These are phyloP conservation scores for Fusarium sp. DNA, from an alignment of 2,329 filamentous ascomycete species.

Conservation along the genomic window DNA sequence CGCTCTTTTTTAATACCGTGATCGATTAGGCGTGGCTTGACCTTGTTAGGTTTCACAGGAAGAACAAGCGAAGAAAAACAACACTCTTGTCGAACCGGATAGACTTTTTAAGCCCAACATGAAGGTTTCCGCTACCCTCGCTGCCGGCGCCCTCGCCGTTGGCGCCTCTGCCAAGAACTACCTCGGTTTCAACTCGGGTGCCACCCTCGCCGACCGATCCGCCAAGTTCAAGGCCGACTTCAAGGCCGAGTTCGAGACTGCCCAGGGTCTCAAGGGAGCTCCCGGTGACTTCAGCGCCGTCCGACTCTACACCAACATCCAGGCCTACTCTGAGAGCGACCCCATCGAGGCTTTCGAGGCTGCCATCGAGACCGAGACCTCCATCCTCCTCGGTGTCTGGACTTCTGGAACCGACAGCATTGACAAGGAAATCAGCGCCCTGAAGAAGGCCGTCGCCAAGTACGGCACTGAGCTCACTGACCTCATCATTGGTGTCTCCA, in stretches of 20 bases:
- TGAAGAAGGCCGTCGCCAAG: conserved; percentile 66
- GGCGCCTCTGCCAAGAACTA: conserved; percentile 60
- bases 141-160: conserved; percentile 55
- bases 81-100: conserved; percentile 23
- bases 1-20: conserved; percentile 35
- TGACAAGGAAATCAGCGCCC: conserved; percentile 69
- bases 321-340: conserved; percentile 75
- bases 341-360: conserved; percentile 85
- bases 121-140: conserved; percentile 55
- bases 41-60: conserved; percentile 30
- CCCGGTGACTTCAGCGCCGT: conserved; percentile 69
- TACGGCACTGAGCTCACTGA: conserved; percentile 65
- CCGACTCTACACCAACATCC: conserved; percentile 77
- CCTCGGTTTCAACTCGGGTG: conserved; percentile 66
- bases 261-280: conserved; percentile 51
- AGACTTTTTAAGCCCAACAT: conserved; percentile 48
- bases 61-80: conserved; percentile 10
- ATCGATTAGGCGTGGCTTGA: conserved; percentile 25
- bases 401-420: conserved; percentile 66
- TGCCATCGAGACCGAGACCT: conserved; percentile 70
- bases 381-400: conserved; percentile 76
- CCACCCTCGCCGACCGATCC: conserved; percentile 59
- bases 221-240: conserved; percentile 67
- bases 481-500: conserved; percentile 73
- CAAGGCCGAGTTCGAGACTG: conserved; percentile 58